phyloP scores from a whole-genome alignment of 352 stramenopile genomes.

The Plasmopara halstedii region DNA sequence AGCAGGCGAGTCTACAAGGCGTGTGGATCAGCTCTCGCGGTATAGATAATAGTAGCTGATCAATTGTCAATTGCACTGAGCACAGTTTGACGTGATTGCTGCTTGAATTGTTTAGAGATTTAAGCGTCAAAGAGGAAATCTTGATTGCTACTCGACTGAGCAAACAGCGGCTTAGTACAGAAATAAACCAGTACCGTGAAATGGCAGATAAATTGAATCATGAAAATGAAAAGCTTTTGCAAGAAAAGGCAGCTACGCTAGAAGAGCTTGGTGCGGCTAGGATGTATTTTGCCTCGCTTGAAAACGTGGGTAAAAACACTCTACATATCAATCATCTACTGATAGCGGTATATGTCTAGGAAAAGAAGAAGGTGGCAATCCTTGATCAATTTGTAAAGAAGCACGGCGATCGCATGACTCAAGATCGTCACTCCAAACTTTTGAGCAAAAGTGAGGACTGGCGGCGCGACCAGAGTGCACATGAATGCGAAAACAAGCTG shows the following conservation, averaged over 20 bases:
- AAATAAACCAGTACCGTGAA: slow-evolving; percentile 49
- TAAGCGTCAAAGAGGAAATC: slow-evolving; percentile 48
- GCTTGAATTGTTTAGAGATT: slow-evolving; percentile 24
- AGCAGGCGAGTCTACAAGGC: slow-evolving; percentile 53
- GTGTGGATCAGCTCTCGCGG: slow-evolving; percentile 53
- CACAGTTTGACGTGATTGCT: background rate
- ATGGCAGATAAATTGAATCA: slow-evolving; percentile 44
- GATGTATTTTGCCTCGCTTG: slow-evolving; percentile 63
- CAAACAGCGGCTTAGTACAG: slow-evolving; percentile 42
- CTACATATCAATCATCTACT: too few species aligned
- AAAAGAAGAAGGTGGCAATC: slow-evolving; percentile 69
- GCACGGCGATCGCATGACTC: slow-evolving; percentile 60
- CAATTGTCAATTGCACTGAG: background rate
- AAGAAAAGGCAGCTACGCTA: slow-evolving; percentile 50
- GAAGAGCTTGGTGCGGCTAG: slow-evolving; percentile 59
- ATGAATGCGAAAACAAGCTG: slow-evolving; percentile 51
- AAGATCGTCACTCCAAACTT: slow-evolving; percentile 5
- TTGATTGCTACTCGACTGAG: slow-evolving; percentile 41
- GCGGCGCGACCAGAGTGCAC: slow-evolving; percentile 30
- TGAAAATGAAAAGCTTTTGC: slow-evolving; percentile 56
- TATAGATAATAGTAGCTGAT: slow-evolving; percentile 6
- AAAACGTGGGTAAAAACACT: slow-evolving; percentile 43
- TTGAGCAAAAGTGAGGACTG: slow-evolving; percentile 14
- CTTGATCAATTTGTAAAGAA: slow-evolving; percentile 74
- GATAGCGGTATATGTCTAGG: slow-evolving; percentile 12